Conservation (phyloP, 495 filamentous ascomycete genomes). For the Melanomma pulvis-pyrius region DNA sequence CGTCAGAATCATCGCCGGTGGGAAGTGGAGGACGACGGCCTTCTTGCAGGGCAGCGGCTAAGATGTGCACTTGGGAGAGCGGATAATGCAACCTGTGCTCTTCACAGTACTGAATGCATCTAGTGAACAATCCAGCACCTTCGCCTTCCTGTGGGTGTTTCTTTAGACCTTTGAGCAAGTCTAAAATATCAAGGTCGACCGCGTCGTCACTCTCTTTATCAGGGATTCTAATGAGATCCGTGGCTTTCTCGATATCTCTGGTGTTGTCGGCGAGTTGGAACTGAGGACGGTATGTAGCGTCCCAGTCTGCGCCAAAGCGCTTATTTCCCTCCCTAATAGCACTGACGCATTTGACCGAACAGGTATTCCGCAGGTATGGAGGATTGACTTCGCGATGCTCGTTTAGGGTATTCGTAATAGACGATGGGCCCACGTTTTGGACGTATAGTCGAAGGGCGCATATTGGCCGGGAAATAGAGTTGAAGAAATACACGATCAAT, state of each 20-base stretch:
- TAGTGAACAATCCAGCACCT: background rate
- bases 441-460: background rate
- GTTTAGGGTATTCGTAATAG: background rate
- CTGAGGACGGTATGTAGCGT: too few species aligned
- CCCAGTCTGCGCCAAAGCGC: background rate
- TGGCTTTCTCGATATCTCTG: background rate
- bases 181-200: background rate
- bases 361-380: background rate
- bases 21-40: too few species aligned
- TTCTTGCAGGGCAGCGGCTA: too few species aligned
- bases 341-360: background rate
- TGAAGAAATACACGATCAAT: conserved; percentile 1
- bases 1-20: too few species aligned
- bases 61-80: background rate
- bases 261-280: background rate
- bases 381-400: background rate
- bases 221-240: background rate
- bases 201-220: background rate
- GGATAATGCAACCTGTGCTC: background rate
- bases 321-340: background rate
- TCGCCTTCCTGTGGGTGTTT: background rate
- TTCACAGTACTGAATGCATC: background rate
- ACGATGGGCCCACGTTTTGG: background rate
- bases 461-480: background rate
- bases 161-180: background rate